Evolutionary conservation across 1,139 yeast species (phyloP), one percentile per base, ranked within the genome.

Genomic region (Nakaseomyces kungkrabaensis): DNA sequence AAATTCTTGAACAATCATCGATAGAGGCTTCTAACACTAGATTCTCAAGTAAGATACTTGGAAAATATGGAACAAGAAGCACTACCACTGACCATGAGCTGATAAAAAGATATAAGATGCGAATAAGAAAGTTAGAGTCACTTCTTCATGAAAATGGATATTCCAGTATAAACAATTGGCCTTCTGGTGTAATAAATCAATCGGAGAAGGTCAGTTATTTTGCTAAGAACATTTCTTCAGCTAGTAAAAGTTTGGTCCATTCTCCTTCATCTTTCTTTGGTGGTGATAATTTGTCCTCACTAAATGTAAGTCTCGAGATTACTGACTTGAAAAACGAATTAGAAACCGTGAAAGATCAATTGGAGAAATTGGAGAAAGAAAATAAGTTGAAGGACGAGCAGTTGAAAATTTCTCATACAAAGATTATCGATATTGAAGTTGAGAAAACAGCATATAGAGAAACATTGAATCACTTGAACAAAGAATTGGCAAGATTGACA

Each of bases 141-240:
- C 65, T 83, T 33, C 65, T 85, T 11, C 89, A 83, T 60, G 87
- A 82, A 56, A 81, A 78, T 45, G 84, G 77, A 54, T 79, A 76
- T 59, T 75, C 76, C 48, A 77, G 79, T 52, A 69, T 79, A 31
- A 71, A 74, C n/a, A 74, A 72, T 40, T 79, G 85, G 85, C 84
- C 85, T 1, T 56, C 70, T 8, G 65, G 63, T 2, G 49, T 63
- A 4, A 45, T 63, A 33, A 55, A 59, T 17, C 25, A 25, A 9
- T 31, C 48, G 54, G n/a, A 52, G 54, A 10, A 48, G 24, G 11
- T 13, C 5, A 41, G 6, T 29, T 41, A 55, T 27, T 56, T 61
- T 36, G 59, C 53, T 26, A 50, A 54, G 36, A 56, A 54, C 38
- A 48, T 51, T 7, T 45, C 57, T 1, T 46, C 58, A 7, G 48